These are phyloP conservation scores for Talaromyces atroroseus DNA, from an alignment of 2,329 filamentous ascomycete species.

Conservation along the genomic window DNA sequence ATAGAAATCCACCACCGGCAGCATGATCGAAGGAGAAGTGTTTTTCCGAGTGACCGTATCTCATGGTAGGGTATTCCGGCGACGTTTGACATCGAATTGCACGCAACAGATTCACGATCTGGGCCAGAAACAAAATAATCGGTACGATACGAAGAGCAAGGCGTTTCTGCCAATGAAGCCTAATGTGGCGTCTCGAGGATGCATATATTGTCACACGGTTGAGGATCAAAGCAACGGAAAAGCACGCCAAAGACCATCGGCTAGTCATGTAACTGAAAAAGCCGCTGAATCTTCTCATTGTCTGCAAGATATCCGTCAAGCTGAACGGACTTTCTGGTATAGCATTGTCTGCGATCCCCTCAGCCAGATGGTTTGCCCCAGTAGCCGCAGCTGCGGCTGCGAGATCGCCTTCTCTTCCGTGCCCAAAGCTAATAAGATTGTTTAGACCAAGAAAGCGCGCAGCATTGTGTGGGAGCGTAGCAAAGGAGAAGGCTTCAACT, in stretches of 20 bases:
- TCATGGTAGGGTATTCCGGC: slow-evolving; percentile 61
- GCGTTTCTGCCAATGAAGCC: slow-evolving; percentile 66
- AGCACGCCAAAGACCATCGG: slow-evolving; percentile 84
- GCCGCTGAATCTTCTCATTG: slow-evolving; percentile 67
- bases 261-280: slow-evolving; percentile 88
- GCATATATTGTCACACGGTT: slow-evolving; percentile 94
- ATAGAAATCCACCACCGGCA: slow-evolving; percentile 63
- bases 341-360: slow-evolving; percentile 29
- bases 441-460: slow-evolving; percentile 26
- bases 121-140: slow-evolving; percentile 62
- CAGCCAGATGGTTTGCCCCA: slow-evolving; percentile 29
- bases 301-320: slow-evolving; percentile 43
- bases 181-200: slow-evolving; percentile 74
- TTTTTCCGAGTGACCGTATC: slow-evolving; percentile 63
- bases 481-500: slow-evolving; percentile 32
- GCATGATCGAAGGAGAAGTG: slow-evolving; percentile 65
- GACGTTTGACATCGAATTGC: slow-evolving; percentile 91
- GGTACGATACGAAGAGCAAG: slow-evolving; percentile 65
- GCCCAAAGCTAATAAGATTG: slow-evolving; percentile 21
- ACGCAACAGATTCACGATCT: slow-evolving; percentile 67
- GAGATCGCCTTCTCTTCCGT: slow-evolving; percentile 32
- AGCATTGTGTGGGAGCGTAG: slow-evolving; percentile 29
- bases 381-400: slow-evolving; percentile 36
- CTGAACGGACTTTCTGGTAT: slow-evolving; percentile 31
- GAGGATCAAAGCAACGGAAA: slow-evolving; percentile 78